Conservation (phyloP, 2,329 filamentous ascomycete species). For the Fusarium virguliforme region DNA sequence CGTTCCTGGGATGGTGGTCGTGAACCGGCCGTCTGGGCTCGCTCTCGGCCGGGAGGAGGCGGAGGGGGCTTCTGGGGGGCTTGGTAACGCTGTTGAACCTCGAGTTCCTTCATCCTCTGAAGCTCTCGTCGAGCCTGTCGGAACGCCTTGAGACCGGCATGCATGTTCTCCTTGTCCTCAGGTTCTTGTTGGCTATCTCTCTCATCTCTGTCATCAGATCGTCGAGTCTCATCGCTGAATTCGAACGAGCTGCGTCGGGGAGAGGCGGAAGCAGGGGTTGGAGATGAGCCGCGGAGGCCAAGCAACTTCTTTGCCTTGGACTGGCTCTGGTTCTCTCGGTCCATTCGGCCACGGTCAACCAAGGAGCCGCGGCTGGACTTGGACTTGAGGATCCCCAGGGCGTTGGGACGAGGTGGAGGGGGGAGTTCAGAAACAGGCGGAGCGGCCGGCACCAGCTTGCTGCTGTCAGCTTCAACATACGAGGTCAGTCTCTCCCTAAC, state of each 20-base stretch:
- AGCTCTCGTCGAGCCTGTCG: constrained; percentile 71
- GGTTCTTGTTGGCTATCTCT: constrained; percentile 45
- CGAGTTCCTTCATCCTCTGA: constrained; percentile 70
- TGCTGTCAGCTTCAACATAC: constrained; percentile 75
- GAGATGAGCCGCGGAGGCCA: constrained; percentile 67
- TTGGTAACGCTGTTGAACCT: constrained; percentile 63
- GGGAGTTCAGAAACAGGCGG: constrained; percentile 60
- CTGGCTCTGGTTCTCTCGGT: constrained; percentile 60
- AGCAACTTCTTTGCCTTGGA: constrained; percentile 75
- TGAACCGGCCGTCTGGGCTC: constrained; percentile 47
- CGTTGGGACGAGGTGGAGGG: constrained; percentile 64
- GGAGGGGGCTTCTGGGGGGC: constrained; percentile 29
- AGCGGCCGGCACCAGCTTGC: constrained; percentile 50
- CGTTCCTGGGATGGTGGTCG: constrained; percentile 63
- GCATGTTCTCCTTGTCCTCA: constrained; percentile 59
- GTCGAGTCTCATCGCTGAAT: constrained; percentile 31
- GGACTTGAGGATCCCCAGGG: constrained; percentile 74
- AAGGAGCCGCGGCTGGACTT: constrained; percentile 80
- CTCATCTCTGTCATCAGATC: constrained; percentile 40
- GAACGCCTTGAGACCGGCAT: constrained; percentile 71
- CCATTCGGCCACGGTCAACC: constrained; percentile 62
- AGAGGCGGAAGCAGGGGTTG: constrained; percentile 60
- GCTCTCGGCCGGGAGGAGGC: constrained; percentile 37
- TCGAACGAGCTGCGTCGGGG: constrained; percentile 56
- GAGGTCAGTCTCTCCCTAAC: constrained; percentile 82